Base-by-base conservation (phyloP, 345 rosid genomes). In the Eucalyptus polyanthemos region DNA sequence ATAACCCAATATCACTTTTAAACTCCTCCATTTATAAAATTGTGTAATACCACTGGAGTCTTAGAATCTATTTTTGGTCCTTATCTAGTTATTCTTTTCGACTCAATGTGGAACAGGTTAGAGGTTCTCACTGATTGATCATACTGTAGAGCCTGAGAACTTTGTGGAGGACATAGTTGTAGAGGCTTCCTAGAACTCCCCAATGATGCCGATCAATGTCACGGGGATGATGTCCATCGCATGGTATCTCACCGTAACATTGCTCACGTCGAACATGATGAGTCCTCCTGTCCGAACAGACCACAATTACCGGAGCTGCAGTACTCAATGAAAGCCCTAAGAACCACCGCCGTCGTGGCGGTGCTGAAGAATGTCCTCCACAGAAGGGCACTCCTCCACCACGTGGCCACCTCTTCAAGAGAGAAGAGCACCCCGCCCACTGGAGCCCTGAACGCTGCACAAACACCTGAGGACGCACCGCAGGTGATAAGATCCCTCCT, bases 281-380 rank as follows among this genome's bases (percentile, higher is more conserved):
- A 97, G 94, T 86, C 99, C 99, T 87, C 99, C 40, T 86, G 88
- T 15, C 99, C 99, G 87, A 97, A 97, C n/a, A 96, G 94, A 14
- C 99, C 99, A 90, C 99, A 97, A 53, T 93, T 93, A 31, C 97
- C 98, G 22, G 96, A 90, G n/a, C 91, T 94, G 92, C 99, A 97
- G 51, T 95, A 91, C 90, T 96, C 97, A 25, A 96, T 97, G 93
- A 96, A 97, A 62, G 90, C 97, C 90, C 99, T 94, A 15, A 97
- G 94, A 80, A 96, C 94, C 31, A 97, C 96, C 90, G 93, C 98
- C 16, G 95, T 97, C 3, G 96, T 91, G 25, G 99, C 99, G 24
- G 99, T 95, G 90, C 98, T 96, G 89, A 97, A 97, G 96, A 97
- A 96, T 51, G 96, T 95, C 87, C 99, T 92, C 99, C 99, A 97